A percentile compares a stretch with the other conserved stretches of the same genome.
Evolutionary conservation across 139 green algal genomes (phyloP).

Genomic region (Chlorella sorokiniana): DNA sequence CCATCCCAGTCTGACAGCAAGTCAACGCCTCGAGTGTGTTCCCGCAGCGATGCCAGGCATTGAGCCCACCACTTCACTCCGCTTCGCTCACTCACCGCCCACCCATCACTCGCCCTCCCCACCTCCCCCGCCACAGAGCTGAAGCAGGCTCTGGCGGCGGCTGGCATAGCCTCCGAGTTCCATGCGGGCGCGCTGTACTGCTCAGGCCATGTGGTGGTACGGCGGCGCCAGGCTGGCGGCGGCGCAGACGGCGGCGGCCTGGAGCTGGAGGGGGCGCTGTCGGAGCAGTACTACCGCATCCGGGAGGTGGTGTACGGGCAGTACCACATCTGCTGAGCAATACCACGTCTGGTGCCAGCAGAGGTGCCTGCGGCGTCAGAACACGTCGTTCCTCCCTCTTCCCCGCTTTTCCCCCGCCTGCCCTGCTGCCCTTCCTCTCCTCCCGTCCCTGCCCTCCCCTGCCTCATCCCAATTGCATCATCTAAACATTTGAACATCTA

Average conservation of each 20-base stretch:
- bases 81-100: neutral
- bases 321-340: constrained; percentile 72
- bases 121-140: constrained; percentile 36
- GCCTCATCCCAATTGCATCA: too few species aligned
- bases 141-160: constrained; percentile 58
- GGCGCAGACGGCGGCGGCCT: constrained; percentile 48
- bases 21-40: too few species aligned
- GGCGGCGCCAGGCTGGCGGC: constrained; percentile 33
- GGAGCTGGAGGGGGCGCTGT: constrained; percentile 65
- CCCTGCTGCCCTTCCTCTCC: too few species aligned
- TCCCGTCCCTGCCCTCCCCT: too few species aligned
- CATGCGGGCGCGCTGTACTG: constrained; percentile 54
- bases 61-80: neutral
- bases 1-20: too few species aligned
- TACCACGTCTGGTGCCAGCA: neutral
- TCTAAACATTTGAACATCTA: too few species aligned
- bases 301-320: constrained; percentile 74
- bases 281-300: constrained; percentile 65
- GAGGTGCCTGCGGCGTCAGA: neutral
- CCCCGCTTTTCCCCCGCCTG: too few species aligned
- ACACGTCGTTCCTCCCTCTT: neutral
- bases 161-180: constrained; percentile 64
- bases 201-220: constrained; percentile 49
- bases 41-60: neutral
- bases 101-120: neutral